Evolutionary conservation across 2,329 filamentous ascomycete genomes (phyloP).

Genomic region (Xylariaceae sp.): DNA sequence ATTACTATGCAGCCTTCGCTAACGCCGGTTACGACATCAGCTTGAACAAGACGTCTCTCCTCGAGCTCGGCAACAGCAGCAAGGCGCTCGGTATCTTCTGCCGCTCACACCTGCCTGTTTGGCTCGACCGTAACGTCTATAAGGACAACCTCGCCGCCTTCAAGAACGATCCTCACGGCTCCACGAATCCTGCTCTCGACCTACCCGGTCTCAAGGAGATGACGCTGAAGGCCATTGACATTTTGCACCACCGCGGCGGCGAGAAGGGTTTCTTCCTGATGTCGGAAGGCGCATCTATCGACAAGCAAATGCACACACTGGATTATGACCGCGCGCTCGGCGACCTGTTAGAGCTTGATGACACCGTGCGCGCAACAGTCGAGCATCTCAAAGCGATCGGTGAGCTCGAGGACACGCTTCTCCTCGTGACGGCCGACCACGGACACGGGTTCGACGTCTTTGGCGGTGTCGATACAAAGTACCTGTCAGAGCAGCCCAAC

Average conservation of each 20-base stretch:
- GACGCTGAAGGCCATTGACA: slow-evolving; percentile 85
- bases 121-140: slow-evolving; percentile 86
- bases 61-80: slow-evolving; percentile 60
- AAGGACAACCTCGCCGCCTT: slow-evolving; percentile 69
- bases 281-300: slow-evolving; percentile 83
- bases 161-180: slow-evolving; percentile 72
- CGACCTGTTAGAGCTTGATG: slow-evolving; percentile 84
- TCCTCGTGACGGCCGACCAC: slow-evolving; percentile 86
- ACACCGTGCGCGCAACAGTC: slow-evolving; percentile 78
- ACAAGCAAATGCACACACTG: slow-evolving; percentile 87
- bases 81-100: slow-evolving; percentile 81
- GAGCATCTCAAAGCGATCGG: slow-evolving; percentile 69
- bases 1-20: slow-evolving; percentile 80
- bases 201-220: slow-evolving; percentile 87
- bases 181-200: slow-evolving; percentile 68
- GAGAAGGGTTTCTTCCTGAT: slow-evolving; percentile 85
- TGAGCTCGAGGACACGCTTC: slow-evolving; percentile 75
- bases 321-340: slow-evolving; percentile 87
- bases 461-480: slow-evolving; percentile 80
- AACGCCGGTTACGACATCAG: slow-evolving; percentile 75
- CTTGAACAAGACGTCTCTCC: slow-evolving; percentile 75
- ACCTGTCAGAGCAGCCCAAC: slow-evolving; percentile 67
- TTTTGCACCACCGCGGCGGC: slow-evolving; percentile 70
- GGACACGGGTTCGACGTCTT: slow-evolving; percentile 90
- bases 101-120: slow-evolving; percentile 76